Conservation (phyloP, 73 alveolate genomes). For the Tetrahymena malaccensis region DNA sequence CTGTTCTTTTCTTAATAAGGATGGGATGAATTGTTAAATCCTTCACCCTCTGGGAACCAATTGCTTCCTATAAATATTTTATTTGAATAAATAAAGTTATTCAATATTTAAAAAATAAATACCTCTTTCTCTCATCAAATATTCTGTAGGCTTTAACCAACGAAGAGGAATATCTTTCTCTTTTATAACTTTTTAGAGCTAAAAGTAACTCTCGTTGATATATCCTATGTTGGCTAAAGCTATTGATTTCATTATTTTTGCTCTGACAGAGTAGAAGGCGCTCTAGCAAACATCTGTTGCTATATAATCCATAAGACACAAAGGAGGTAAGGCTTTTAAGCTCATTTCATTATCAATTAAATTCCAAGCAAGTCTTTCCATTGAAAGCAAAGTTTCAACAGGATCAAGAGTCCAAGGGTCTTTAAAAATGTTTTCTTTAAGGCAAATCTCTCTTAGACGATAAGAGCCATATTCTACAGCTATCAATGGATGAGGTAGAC, state of each 20-base stretch:
- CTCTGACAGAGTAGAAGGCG: conserved; percentile 63
- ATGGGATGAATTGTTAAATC: not conserved
- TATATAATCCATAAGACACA: conserved; percentile 79
- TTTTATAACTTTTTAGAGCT: conserved; percentile 54
- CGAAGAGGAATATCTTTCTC: conserved; percentile 65
- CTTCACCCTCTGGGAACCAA: not conserved
- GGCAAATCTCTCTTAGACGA: not conserved
- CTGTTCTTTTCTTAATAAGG: not conserved
- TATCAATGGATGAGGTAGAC: not conserved
- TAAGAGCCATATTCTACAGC: conserved; percentile 12
- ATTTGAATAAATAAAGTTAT: not conserved
- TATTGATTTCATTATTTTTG: conserved; percentile 71
- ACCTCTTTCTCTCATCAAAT: not conserved
- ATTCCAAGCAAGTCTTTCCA: conserved; percentile 68
- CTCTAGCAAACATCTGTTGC: conserved; percentile 71
- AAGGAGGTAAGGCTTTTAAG: conserved; percentile 82
- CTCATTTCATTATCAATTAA: conserved; percentile 70
- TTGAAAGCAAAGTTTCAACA: conserved; percentile 64
- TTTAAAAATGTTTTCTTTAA: conserved; percentile 50
- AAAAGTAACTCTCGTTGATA: conserved; percentile 73
- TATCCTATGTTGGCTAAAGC: conserved; percentile 82
- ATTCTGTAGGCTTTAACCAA: conserved; percentile 48
- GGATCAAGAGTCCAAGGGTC: conserved; percentile 73
- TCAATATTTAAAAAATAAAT: not conserved
- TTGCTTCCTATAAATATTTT: not conserved